A percentile compares a stretch with the other conserved stretches of the same genome.
Evolutionary conservation across 2,329 filamentous ascomycete genomes (phyloP).

Genomic region (Diplodia mutila): DNA sequence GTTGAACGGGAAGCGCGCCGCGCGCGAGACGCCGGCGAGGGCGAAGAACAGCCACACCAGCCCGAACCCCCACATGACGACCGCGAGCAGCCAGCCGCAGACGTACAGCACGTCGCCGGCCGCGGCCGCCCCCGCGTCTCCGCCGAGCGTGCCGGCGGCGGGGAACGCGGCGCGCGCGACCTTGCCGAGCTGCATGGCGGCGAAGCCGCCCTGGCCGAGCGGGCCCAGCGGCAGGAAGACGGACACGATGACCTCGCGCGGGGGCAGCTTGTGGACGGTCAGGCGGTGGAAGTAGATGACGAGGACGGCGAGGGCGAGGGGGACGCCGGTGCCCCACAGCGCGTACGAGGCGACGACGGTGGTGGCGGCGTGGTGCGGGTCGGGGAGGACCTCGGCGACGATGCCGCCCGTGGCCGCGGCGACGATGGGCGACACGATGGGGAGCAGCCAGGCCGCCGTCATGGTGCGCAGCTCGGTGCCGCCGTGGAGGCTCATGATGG

Average conservation of each 20-base stretch:
- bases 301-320: slow-evolving; percentile 61
- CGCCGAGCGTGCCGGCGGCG: slow-evolving; percentile 36
- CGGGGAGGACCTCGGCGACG: slow-evolving; percentile 60
- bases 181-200: slow-evolving; percentile 48
- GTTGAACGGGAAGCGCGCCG: slow-evolving; percentile 55
- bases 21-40: slow-evolving; percentile 45
- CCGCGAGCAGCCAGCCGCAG: slow-evolving; percentile 53
- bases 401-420: slow-evolving; percentile 64
- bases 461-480: slow-evolving; percentile 43
- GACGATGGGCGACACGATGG: slow-evolving; percentile 66
- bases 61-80: slow-evolving; percentile 59
- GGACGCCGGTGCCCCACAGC: slow-evolving; percentile 66
- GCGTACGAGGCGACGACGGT: slow-evolving; percentile 67
- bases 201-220: slow-evolving; percentile 65
- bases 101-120: slow-evolving; percentile 59
- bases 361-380: slow-evolving; percentile 52
- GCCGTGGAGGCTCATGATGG: slow-evolving; percentile 8
- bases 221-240: slow-evolving; percentile 68
- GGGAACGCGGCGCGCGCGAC: slow-evolving; percentile 46
- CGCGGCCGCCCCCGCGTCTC: slow-evolving; percentile 26
- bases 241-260: slow-evolving; percentile 66
- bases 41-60: slow-evolving; percentile 57
- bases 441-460: slow-evolving; percentile 65
- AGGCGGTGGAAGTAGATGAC: slow-evolving; percentile 70
- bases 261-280: slow-evolving; percentile 64